A percentile compares a stretch with the other conserved stretches of the same genome.
Conservation (phyloP, 108 stramenopile genomes). For the Discostella pseudostelligera region DNA sequence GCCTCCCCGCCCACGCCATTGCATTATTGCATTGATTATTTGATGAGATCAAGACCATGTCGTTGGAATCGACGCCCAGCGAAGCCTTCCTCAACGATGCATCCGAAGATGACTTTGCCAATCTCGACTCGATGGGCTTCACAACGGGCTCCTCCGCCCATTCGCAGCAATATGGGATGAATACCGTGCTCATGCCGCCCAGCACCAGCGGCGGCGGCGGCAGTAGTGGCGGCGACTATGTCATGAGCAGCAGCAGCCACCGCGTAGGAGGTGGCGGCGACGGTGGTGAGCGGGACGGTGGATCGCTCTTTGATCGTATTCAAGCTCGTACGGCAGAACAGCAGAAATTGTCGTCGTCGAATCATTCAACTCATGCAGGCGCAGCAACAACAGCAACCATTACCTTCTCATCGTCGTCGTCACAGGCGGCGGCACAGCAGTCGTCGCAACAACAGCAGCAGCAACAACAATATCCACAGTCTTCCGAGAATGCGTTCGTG, state of each 20-base stretch:
- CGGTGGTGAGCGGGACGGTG: conserved; percentile 18
- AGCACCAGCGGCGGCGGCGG: neutral
- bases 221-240: neutral
- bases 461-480: conserved; percentile 5
- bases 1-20: no score
- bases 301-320: conserved; percentile 41
- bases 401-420: neutral
- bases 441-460: neutral
- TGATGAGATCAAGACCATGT: neutral
- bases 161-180: neutral
- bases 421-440: neutral
- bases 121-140: conserved; percentile 32
- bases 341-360: conserved; percentile 2
- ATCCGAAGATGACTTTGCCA: conserved; percentile 33
- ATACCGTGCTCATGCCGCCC: neutral
- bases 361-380: neutral
- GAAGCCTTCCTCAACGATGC: conserved; percentile 34
- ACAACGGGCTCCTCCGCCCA: neutral
- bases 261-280: neutral
- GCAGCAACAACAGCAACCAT: conserved; percentile 16
- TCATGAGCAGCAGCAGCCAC: neutral
- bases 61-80: conserved; percentile 51
- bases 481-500: conserved; percentile 13
- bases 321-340: conserved; percentile 34
- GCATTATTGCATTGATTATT: no score